phyloP scores from a whole-genome alignment of 306 rosid genomes.

The Oemleria cerasiformis region DNA sequence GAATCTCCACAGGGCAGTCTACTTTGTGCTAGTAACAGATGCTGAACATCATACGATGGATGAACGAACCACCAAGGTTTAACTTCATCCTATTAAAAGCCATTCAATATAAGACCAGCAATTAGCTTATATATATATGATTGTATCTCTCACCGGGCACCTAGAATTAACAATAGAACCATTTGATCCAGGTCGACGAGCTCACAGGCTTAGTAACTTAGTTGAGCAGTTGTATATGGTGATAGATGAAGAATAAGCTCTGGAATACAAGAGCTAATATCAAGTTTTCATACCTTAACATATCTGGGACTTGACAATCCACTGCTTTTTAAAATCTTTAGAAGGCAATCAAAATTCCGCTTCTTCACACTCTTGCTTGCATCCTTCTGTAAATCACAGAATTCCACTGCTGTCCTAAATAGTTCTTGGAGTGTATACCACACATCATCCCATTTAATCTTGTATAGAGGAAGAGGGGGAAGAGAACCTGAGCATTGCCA shows the following conservation, averaged over 20 bases:
- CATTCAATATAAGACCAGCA: background rate
- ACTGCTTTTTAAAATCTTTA: constrained; percentile 61
- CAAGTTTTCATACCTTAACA: constrained; percentile 44
- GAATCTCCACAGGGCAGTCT: constrained; percentile 34
- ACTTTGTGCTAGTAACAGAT: constrained; percentile 45
- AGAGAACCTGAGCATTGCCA: constrained; percentile 37
- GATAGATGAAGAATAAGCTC: constrained; percentile 12
- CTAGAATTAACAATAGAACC: background rate
- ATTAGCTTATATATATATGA: background rate
- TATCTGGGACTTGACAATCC: constrained; percentile 69
- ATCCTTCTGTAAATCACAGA: constrained; percentile 69
- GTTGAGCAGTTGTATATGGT: background rate
- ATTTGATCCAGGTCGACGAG: too few relatives aligned
- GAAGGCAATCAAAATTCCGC: constrained; percentile 67
- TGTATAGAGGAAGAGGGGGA: constrained; percentile 19
- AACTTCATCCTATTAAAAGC: constrained; percentile 45
- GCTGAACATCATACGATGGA: constrained; percentile 47
- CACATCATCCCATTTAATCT: constrained; percentile 58
- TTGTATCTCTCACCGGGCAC: background rate
- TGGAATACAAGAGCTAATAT: constrained; percentile 13
- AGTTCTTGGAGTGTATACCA: constrained; percentile 56
- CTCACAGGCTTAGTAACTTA: background rate
- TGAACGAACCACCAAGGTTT: constrained; percentile 90
- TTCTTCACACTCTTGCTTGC: constrained; percentile 65
- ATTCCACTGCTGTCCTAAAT: constrained; percentile 44